Evolutionary conservation across 345 rosid genomes (phyloP).

Genomic region (Lagerstroemia speciosa): DNA sequence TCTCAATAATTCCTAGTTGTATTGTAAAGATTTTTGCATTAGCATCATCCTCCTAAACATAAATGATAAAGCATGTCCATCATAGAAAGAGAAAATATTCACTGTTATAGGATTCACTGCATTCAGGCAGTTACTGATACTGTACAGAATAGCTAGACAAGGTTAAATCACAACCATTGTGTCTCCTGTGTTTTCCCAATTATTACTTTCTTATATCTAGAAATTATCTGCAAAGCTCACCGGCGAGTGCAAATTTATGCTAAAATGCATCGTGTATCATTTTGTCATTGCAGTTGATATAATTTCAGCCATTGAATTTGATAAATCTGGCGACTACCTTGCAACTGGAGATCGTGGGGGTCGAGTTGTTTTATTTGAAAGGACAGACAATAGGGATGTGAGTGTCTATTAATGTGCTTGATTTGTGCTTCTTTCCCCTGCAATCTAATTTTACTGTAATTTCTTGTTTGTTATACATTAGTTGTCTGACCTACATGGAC

Average conservation of each 20-base stretch:
- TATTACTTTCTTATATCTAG: background rate
- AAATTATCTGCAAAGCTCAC: background rate
- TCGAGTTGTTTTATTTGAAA: constrained; percentile 89
- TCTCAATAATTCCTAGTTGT: background rate
- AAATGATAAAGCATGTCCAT: background rate
- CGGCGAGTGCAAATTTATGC: background rate
- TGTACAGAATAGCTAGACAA: background rate
- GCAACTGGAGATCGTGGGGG: constrained; percentile 99
- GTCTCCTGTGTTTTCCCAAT: background rate
- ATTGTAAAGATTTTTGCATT: background rate
- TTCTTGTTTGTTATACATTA: constrained; percentile 6
- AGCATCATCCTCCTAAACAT: background rate
- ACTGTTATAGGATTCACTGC: background rate
- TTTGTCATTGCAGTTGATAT: constrained; percentile 65
- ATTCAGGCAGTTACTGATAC: background rate
- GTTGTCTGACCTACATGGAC: constrained; percentile 10
- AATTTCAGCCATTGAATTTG: constrained; percentile 84
- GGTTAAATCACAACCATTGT: background rate
- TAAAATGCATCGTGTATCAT: background rate
- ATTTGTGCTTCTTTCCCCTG: background rate
- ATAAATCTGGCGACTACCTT: constrained; percentile 68
- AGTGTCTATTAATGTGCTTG: constrained; percentile 14
- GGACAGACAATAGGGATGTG: constrained; percentile 63
- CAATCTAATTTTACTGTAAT: constrained; percentile 1
- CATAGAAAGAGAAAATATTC: background rate